phyloP scores from a whole-genome alignment of 2,329 filamentous ascomycete species.

The Fusarium albosuccineum region DNA sequence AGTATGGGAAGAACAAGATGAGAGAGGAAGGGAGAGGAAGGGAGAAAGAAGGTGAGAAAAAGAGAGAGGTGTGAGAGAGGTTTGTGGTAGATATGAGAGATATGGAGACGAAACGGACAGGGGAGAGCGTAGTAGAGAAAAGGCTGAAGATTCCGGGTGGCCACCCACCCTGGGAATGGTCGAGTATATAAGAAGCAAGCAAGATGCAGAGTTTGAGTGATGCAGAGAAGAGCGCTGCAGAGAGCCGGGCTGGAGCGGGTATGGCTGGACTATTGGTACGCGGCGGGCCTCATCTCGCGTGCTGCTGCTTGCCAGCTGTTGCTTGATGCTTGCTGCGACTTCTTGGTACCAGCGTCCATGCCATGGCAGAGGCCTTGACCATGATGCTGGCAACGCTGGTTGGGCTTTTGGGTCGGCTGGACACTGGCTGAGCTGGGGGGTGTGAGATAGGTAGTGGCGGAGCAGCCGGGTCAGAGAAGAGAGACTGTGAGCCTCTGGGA shows the following conservation, averaged over 20 bases:
- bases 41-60: conserved; percentile 17
- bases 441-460: conserved; percentile 26
- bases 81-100: conserved; percentile 30
- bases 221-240: conserved; percentile 36
- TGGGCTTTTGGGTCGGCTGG: conserved; percentile 26
- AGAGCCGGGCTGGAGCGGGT: conserved; percentile 42
- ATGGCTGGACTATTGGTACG: conserved; percentile 40
- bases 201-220: conserved; percentile 35
- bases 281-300: conserved; percentile 46
- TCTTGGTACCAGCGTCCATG: conserved; percentile 33
- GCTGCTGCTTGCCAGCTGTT: conserved; percentile 23
- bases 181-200: conserved; percentile 45
- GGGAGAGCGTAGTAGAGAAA: conserved; percentile 32
- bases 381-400: conserved; percentile 36
- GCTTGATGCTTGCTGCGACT: conserved; percentile 24
- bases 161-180: conserved; percentile 37
- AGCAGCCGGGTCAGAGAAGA: conserved; percentile 17
- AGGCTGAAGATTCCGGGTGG: conserved; percentile 39
- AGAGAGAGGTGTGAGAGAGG: conserved; percentile 22
- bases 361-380: conserved; percentile 31
- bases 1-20: conserved; percentile 1
- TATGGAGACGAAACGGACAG: conserved; percentile 28
- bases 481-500: conserved; percentile 17
- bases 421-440: conserved; percentile 33
- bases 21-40: conserved; percentile 8